Evolutionary conservation across 2,329 filamentous ascomycete species (phyloP).

Genomic region (Lomentospora prolificans): DNA sequence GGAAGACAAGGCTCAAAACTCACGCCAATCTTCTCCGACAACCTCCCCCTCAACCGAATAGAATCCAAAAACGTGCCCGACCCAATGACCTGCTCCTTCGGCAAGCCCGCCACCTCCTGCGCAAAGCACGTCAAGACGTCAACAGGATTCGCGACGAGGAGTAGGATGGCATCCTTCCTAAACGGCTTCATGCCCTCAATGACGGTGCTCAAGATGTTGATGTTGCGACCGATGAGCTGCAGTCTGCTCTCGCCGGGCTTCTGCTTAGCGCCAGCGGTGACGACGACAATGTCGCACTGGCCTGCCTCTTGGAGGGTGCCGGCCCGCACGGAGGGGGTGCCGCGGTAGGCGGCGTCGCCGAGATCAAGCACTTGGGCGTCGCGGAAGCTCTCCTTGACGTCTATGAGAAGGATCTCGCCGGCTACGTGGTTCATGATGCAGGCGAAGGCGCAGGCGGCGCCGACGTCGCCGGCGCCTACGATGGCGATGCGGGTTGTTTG

Average conservation of each 20-base stretch:
- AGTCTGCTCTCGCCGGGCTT: conserved; percentile 6
- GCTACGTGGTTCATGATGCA: conserved; percentile 9
- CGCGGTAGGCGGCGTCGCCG: conserved; percentile 8
- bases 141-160: conserved; percentile 7
- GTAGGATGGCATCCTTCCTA: conserved; percentile 1
- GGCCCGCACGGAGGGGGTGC: conserved; percentile 3
- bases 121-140: conserved; percentile 8
- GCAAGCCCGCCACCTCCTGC: conserved; percentile 6
- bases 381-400: conserved; percentile 6
- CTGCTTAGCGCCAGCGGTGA: conserved; percentile 7
- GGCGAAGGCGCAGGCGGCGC: conserved; percentile 7
- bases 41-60: conserved; percentile 4
- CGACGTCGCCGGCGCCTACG: conserved; percentile 8
- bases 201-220: conserved; percentile 2
- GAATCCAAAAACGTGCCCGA: conserved; percentile 7
- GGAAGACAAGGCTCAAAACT: background rate
- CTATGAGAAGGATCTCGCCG: conserved; percentile 8
- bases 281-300: conserved; percentile 7
- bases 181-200: conserved; percentile 6
- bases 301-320: conserved; percentile 2
- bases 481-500: conserved; percentile 7
- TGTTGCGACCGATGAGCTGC: conserved; percentile 7
- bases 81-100: conserved; percentile 7
- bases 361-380: conserved; percentile 7
- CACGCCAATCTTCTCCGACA: conserved; percentile 6